Percentiles rank a stretch among this genome's conserved stretches.
These are phyloP conservation scores for Umbilicaria muhlenbergii DNA, from an alignment of 495 filamentous ascomycete species.

Conservation along the genomic window DNA sequence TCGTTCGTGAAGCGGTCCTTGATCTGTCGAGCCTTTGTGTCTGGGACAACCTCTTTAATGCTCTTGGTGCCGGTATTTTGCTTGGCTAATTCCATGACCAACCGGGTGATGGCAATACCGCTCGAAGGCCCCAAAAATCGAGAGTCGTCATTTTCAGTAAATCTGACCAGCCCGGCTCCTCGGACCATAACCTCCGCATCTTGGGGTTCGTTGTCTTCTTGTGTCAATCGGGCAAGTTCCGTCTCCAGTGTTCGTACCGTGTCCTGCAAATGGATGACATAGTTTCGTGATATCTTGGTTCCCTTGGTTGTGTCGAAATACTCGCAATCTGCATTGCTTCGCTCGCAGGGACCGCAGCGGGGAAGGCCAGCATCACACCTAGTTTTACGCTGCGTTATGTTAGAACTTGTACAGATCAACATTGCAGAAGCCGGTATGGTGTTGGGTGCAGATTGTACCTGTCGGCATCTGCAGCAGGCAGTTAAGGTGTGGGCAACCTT, in stretches of 20 bases:
- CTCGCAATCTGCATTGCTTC: constrained; percentile 75
- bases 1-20: constrained; percentile 39
- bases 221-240: constrained; percentile 45
- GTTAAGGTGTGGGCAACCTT: constrained; percentile 72
- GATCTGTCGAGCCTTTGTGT: constrained; percentile 42
- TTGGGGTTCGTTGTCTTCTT: constrained; percentile 49
- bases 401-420: too few relatives aligned
- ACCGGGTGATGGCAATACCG: constrained; percentile 80
- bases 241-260: constrained; percentile 63
- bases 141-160: constrained; percentile 67
- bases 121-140: constrained; percentile 85
- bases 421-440: neutral
- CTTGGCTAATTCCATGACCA: constrained; percentile 92
- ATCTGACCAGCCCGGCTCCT: constrained; percentile 63
- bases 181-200: constrained; percentile 70
- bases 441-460: constrained; percentile 37
- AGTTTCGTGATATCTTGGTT: constrained; percentile 61
- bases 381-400: constrained; percentile 58
- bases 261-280: constrained; percentile 77
- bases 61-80: constrained; percentile 68
- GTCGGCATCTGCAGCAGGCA: constrained; percentile 71
- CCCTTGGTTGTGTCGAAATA: constrained; percentile 80
- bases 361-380: constrained; percentile 85
- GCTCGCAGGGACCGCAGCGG: constrained; percentile 81
- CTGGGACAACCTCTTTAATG: constrained; percentile 77